Percentiles rank a stretch among this genome's conserved stretches.
phyloP scores from a whole-genome alignment of 768 basidiomycete genomes.

The Cubamyces sp. region DNA sequence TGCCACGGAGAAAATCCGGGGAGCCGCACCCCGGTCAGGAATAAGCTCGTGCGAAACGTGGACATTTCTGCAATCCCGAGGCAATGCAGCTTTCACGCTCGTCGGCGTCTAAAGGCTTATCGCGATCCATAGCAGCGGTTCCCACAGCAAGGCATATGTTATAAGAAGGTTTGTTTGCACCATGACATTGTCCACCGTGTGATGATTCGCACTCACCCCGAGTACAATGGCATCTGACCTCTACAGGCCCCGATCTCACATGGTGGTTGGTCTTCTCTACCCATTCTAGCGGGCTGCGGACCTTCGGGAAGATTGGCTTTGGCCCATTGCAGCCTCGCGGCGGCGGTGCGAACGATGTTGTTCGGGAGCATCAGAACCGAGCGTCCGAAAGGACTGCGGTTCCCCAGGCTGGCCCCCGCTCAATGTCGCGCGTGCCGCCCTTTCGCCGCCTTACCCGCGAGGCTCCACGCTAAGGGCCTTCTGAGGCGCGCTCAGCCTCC shows the following conservation, averaged over 20 bases:
- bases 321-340: constrained; percentile 14
- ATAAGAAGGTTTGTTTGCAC: constrained; percentile 4
- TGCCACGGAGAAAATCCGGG: constrained; percentile 22
- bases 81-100: background rate
- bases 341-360: constrained; percentile 14
- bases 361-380: constrained; percentile 3
- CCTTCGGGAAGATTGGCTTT: constrained; percentile 10
- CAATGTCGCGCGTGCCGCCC: constrained; percentile 4
- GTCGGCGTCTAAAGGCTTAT: constrained; percentile 1
- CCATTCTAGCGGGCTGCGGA: background rate
- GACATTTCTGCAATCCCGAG: background rate
- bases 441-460: constrained; percentile 23
- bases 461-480: constrained; percentile 16
- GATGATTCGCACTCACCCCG: constrained; percentile 23
- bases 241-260: constrained; percentile 22
- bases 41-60: constrained; percentile 25
- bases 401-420: background rate
- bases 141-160: background rate
- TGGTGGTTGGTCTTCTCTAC: constrained; percentile 5
- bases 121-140: constrained; percentile 16
- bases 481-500: constrained; percentile 5
- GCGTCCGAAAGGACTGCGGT: constrained; percentile 1
- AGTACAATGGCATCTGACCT: constrained; percentile 15
- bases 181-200: constrained; percentile 4
- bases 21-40: constrained; percentile 18